These are phyloP conservation scores for Xylariomycetidae sp. DNA, from an alignment of 2,329 filamentous ascomycete species.

Conservation along the genomic window DNA sequence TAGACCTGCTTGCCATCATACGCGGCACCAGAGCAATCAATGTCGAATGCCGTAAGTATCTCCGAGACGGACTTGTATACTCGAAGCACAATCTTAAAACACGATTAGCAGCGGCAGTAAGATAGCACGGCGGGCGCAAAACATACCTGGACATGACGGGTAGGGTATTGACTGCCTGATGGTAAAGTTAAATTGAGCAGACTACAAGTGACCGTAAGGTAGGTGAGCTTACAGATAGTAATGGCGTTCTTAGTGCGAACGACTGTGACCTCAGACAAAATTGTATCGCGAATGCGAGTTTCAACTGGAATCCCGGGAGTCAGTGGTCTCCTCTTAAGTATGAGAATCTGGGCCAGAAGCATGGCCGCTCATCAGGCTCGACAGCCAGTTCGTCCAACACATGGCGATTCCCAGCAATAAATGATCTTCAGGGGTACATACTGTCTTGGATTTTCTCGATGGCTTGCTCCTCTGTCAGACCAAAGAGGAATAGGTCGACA, in stretches of 20 bases:
- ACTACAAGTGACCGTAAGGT: neutral
- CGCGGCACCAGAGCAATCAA: slow-evolving; percentile 77
- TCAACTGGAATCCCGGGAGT: no score
- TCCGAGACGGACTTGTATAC: slow-evolving; percentile 81
- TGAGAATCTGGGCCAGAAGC: no score
- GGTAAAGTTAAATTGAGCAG: slow-evolving; percentile 3
- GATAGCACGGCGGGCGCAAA: no score
- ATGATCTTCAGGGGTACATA: no score
- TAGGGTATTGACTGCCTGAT: slow-evolving; percentile 71
- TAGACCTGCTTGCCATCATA: slow-evolving; percentile 80
- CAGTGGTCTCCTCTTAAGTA: no score
- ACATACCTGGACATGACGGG: slow-evolving; percentile 65
- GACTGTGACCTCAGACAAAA: slow-evolving; percentile 78
- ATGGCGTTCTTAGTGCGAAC: slow-evolving; percentile 84
- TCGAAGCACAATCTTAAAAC: slow-evolving; percentile 69
- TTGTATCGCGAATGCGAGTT: slow-evolving; percentile 65
- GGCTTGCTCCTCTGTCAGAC: slow-evolving; percentile 65
- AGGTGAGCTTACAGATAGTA: slow-evolving; percentile 54
- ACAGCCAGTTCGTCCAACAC: no score
- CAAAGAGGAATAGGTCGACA: slow-evolving; percentile 82
- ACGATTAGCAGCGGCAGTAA: no score
- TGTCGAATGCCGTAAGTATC: slow-evolving; percentile 83
- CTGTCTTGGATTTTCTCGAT: neutral
- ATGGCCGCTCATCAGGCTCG: no score
- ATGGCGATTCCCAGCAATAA: no score